These are phyloP conservation scores for Narthecium ossifragum DNA, from an alignment of 106 monocot species.

Conservation along the genomic window DNA sequence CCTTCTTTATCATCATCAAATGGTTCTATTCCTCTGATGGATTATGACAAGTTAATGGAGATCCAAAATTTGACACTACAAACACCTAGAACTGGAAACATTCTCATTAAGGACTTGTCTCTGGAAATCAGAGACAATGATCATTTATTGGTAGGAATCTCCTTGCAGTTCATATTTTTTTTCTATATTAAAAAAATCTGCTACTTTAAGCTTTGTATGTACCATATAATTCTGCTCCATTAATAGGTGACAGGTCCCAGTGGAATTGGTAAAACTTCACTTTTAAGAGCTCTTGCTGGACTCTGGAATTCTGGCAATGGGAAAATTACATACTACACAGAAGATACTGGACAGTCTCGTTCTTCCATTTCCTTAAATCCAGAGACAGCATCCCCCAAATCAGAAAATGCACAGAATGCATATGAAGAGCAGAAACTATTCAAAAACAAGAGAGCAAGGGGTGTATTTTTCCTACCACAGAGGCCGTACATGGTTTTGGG, in stretches of 20 bases:
- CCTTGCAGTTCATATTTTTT: not conserved
- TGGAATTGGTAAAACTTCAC: conserved; percentile 94
- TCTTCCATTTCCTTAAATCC: conserved; percentile 9
- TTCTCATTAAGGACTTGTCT: conserved; percentile 62
- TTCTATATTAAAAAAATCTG: not conserved
- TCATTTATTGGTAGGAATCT: conserved; percentile 66
- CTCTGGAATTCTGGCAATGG: conserved; percentile 82
- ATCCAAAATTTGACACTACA: conserved; percentile 74
- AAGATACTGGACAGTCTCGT: conserved; percentile 14
- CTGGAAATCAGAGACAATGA: conserved; percentile 63
- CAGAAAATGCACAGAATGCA: too few relatives aligned
- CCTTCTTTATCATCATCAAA: conserved; percentile 36
- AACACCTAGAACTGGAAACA: conserved; percentile 59
- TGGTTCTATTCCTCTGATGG: conserved; percentile 31
- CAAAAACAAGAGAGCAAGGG: conserved; percentile 36
- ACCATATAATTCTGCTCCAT: conserved; percentile 5
- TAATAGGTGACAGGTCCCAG: conserved; percentile 91
- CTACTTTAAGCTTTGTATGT: too few relatives aligned
- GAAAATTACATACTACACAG: conserved; percentile 47
- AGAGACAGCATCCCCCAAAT: conserved; percentile 14
- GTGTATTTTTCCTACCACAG: conserved; percentile 86
- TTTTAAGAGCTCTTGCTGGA: conserved; percentile 92
- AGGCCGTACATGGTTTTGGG: conserved; percentile 96
- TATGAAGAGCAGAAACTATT: conserved; percentile 12
- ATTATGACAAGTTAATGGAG: conserved; percentile 38